Base-by-base conservation (phyloP, 495 filamentous ascomycete species). In the Lasiosphaeria hispida region DNA sequence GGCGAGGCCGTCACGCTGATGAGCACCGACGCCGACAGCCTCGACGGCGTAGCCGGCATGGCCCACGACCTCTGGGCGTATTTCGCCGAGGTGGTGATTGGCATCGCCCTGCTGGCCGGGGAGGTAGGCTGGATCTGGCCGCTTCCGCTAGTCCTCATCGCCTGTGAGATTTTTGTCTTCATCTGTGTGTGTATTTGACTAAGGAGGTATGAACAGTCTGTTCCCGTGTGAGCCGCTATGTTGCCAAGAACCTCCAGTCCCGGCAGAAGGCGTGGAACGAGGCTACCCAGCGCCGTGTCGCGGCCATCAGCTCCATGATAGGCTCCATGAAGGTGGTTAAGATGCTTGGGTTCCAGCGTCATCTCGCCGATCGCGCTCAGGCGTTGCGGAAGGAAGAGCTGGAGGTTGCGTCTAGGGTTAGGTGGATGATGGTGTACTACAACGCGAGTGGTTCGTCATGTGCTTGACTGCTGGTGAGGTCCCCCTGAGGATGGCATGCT, bases 1-100 rank as follows among this genome's bases (percentile, higher is more conserved):
- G 75, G 83, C 10, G 74, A 78, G 13, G 78, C 82, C 0, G 53
- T 86, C 2, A 87, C 86, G 47, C 77, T 87, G 1, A 86, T 87
- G 78, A 87, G 80, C 42, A 72, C 69, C 4, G 77, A 79, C 53
- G 64, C 66, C 1, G 63, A 66, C 35, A 61, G 53, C 37, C 61
- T 78, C 2, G 65, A 67, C 5, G 44, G 14, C 0, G 50, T 68
- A 17, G 64, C 58, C 8, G 65, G 70, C 30, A 75, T 75, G 65
- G 39, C 75, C 15, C 72, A 76, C 38, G 74, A 76, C 45, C 71
- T 64, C 2, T 77, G 71, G 83, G 84, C 80, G 0, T 80, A 83
- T 57, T 50, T 75, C 0, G 49, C 83, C 2, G 82, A 89, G 63
- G 82, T 89, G 5, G 69, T 68, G 4, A 53, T 89, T 33, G 87